phyloP scores from a whole-genome alignment of 768 basidiomycete genomes.

The Rhizopogon salebrosus region DNA sequence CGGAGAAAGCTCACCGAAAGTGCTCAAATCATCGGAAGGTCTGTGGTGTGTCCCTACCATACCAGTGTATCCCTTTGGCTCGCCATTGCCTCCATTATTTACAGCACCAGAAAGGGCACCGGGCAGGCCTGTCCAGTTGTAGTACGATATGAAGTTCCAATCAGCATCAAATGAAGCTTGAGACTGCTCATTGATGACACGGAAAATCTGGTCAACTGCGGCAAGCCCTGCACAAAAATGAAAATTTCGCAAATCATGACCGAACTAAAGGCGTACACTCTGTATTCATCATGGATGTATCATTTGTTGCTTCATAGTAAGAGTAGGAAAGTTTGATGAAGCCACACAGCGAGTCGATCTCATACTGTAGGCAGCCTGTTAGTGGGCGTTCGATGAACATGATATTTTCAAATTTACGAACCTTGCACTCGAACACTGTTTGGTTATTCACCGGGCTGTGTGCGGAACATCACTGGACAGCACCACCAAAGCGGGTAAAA shows the following conservation, averaged over 20 bases:
- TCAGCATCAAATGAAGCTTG: slow-evolving; percentile 62
- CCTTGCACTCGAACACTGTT: slow-evolving; percentile 83
- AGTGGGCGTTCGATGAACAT: not conserved
- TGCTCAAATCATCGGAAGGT: slow-evolving; percentile 70
- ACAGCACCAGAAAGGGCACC: slow-evolving; percentile 58
- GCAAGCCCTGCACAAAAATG: slow-evolving; percentile 45
- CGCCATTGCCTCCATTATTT: slow-evolving; percentile 64
- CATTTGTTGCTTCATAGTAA: slow-evolving; percentile 69
- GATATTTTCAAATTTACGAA: slow-evolving; percentile 17
- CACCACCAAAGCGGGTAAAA: not conserved
- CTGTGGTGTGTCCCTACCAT: slow-evolving; percentile 72
- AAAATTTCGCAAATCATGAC: not conserved
- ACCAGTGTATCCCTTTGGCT: slow-evolving; percentile 72
- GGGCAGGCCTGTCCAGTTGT: slow-evolving; percentile 74
- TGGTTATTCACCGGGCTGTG: slow-evolving; percentile 59
- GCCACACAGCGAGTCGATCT: slow-evolving; percentile 73
- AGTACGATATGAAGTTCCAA: slow-evolving; percentile 73
- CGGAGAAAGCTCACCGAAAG: slow-evolving; percentile 44
- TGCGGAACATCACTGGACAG: not conserved
- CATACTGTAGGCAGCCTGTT: slow-evolving; percentile 44
- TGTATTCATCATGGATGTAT: slow-evolving; percentile 64
- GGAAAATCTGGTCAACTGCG: slow-evolving; percentile 69
- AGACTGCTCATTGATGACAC: slow-evolving; percentile 73
- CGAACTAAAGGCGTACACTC: slow-evolving; percentile 43
- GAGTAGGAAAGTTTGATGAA: slow-evolving; percentile 74